Conservation (phyloP, 1,284 basidiomycete species). For the Trichosporon inkin region DNA sequence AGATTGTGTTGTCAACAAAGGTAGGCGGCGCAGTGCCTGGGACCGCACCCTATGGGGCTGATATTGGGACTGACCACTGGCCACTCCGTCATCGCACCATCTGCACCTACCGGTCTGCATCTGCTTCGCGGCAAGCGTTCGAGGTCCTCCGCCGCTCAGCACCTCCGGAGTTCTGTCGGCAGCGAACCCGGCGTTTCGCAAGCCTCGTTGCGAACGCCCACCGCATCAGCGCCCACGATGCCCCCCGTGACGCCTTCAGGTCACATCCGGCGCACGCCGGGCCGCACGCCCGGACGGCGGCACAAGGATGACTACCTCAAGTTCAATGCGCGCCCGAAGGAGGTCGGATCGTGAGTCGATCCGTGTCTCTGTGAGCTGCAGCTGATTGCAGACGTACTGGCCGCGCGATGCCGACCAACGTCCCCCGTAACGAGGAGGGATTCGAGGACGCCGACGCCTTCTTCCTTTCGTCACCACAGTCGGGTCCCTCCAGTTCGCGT, state of each 20-base stretch:
- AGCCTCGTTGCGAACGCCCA: too few relatives aligned
- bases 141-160: too few relatives aligned
- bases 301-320: slow-evolving; percentile 31
- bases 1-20: background rate
- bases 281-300: slow-evolving; percentile 17
- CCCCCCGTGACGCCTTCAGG: slow-evolving; percentile 21
- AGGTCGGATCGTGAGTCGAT: slow-evolving; percentile 45
- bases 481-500: background rate
- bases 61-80: background rate
- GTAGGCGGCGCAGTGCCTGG: background rate
- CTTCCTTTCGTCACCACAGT: slow-evolving; percentile 52
- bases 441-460: slow-evolving; percentile 76
- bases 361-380: background rate
- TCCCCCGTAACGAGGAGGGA: slow-evolving; percentile 71
- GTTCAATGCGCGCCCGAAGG: slow-evolving; percentile 44
- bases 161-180: too few relatives aligned
- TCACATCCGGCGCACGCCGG: slow-evolving; percentile 7
- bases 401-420: slow-evolving; percentile 49
- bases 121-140: too few relatives aligned
- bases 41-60: background rate
- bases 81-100: background rate
- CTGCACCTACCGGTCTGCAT: too few relatives aligned
- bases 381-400: slow-evolving; percentile 38
- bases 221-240: slow-evolving; percentile 9
- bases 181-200: too few relatives aligned